These are phyloP conservation scores for Quercus ilex DNA, from an alignment of 306 rosid genomes.

Conservation along the genomic window DNA sequence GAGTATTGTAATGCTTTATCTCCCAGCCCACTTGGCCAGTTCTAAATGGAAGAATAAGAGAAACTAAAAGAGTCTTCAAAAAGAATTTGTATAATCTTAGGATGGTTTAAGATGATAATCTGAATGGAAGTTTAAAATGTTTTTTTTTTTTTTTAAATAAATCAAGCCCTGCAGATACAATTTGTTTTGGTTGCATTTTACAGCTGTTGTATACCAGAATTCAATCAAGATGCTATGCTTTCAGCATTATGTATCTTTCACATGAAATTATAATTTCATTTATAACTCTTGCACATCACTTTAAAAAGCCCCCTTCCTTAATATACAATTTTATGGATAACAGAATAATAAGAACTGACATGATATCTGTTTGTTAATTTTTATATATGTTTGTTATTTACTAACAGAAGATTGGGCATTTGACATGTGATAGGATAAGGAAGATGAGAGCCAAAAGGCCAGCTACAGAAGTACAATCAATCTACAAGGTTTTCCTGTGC, in stretches of 20 bases:
- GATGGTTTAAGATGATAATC: neutral
- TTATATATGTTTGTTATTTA: neutral
- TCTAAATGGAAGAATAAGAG: neutral
- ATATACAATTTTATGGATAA: neutral
- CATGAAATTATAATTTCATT: neutral
- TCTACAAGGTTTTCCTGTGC: conserved; percentile 22
- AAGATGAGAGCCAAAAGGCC: conserved; percentile 21
- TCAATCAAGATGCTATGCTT: neutral
- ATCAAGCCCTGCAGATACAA: neutral
- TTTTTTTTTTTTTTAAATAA: neutral
- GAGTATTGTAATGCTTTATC: no score
- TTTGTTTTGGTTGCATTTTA: neutral
- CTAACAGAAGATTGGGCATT: conserved; percentile 12
- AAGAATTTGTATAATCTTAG: neutral
- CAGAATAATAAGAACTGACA: neutral
- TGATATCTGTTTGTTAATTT: neutral
- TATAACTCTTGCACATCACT: neutral
- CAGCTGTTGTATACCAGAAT: neutral
- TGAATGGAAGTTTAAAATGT: neutral
- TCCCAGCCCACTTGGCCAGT: no score
- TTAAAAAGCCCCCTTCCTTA: no score
- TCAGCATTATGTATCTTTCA: neutral
- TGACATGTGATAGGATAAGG: conserved; percentile 44
- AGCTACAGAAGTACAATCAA: conserved; percentile 24
- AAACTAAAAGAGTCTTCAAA: neutral